A percentile compares a stretch with the other conserved stretches of the same genome.
phyloP scores from a whole-genome alignment of 2,329 filamentous ascomycete species.

The Rhinocladiella similis region DNA sequence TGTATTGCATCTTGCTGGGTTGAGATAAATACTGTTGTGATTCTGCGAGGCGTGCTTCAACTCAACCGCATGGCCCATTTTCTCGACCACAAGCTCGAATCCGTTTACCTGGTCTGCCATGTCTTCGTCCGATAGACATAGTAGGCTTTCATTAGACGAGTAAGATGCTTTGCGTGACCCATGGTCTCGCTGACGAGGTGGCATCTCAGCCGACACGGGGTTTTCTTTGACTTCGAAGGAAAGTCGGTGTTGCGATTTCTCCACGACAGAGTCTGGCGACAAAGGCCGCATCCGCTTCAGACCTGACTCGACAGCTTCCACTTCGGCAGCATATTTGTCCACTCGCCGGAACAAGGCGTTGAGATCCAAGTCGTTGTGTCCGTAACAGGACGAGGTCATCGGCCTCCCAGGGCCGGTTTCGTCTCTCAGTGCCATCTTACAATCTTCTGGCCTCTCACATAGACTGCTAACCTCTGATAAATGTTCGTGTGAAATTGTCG shows the following conservation, averaged over 20 bases:
- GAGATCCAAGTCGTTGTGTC: conserved; percentile 16
- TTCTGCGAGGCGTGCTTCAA: too few species aligned
- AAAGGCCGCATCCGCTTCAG: not conserved
- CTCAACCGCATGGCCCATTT: too few species aligned
- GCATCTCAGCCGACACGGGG: not conserved
- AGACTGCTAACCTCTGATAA: too few species aligned
- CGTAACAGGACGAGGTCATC: conserved; percentile 1
- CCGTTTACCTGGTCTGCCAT: too few species aligned
- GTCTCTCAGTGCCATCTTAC: not conserved
- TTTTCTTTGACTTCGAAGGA: too few species aligned
- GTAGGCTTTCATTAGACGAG: not conserved
- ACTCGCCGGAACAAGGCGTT: conserved; percentile 19
- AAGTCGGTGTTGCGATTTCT: too few species aligned
- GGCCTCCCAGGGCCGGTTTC: not conserved
- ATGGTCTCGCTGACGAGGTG: not conserved
- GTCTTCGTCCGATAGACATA: too few species aligned
- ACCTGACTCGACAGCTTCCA: conserved; percentile 17
- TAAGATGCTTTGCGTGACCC: not conserved
- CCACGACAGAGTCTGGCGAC: too few species aligned
- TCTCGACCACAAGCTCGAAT: too few species aligned
- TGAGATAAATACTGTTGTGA: too few species aligned
- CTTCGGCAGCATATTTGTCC: conserved; percentile 19
- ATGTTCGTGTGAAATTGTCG: not conserved
- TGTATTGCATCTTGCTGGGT: too few species aligned
- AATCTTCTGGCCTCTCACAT: too few species aligned